phyloP scores from a whole-genome alignment of 2,329 filamentous ascomycete species.

The Parastagonospora nodorum region DNA sequence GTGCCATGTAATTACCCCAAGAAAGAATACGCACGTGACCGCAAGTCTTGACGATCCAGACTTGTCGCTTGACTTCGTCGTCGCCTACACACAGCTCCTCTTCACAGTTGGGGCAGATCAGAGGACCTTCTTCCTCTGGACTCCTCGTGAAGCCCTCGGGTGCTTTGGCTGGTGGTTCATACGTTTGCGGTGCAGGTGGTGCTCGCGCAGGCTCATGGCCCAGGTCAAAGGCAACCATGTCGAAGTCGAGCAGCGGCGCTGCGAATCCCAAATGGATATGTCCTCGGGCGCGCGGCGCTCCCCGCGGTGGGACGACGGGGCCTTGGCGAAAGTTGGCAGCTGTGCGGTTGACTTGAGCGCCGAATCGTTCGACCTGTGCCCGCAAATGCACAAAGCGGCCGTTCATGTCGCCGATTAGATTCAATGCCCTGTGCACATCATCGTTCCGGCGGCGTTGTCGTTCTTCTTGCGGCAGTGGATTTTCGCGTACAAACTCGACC shows the following conservation, averaged over 20 bases:
- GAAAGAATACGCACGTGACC: constrained; percentile 73
- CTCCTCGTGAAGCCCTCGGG: constrained; percentile 80
- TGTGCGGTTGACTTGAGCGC: constrained; percentile 22
- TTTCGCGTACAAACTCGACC: constrained; percentile 35
- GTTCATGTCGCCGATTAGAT: constrained; percentile 22
- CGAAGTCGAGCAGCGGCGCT: constrained; percentile 11
- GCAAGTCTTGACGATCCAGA: constrained; percentile 89
- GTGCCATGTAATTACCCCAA: background rate
- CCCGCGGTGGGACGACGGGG: constrained; percentile 21
- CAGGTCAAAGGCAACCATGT: constrained; percentile 46
- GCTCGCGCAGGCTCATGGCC: constrained; percentile 33
- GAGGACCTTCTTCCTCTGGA: constrained; percentile 71
- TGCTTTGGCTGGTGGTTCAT: constrained; percentile 69
- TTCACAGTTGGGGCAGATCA: constrained; percentile 86
- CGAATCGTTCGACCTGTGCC: constrained; percentile 26
- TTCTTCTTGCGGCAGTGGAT: constrained; percentile 28
- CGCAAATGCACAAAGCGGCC: constrained; percentile 26
- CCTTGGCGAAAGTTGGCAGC: constrained; percentile 14
- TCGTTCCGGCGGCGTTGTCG: constrained; percentile 16
- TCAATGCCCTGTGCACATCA: constrained; percentile 23
- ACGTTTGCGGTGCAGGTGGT: constrained; percentile 47
- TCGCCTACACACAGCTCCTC: constrained; percentile 80
- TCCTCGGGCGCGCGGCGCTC: constrained; percentile 9
- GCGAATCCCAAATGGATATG: constrained; percentile 32
- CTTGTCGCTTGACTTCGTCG: constrained; percentile 73